Conservation (phyloP, 2,329 filamentous ascomycete species). For the Botryosphaeria dothidea region DNA sequence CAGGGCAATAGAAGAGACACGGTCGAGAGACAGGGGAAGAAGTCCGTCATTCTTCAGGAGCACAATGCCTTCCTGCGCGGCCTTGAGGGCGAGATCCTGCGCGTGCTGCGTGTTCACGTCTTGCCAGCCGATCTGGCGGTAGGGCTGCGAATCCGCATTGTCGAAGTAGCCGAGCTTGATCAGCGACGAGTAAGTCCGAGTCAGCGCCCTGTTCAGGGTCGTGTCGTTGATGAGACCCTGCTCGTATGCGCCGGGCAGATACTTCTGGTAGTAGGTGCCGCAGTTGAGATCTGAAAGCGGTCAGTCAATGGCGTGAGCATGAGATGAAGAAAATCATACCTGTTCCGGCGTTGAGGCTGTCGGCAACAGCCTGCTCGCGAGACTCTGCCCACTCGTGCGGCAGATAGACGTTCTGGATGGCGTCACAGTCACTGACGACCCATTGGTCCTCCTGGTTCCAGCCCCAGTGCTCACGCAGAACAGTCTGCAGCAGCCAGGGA, state of each 20-base stretch:
- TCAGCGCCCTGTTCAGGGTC: conserved; percentile 51
- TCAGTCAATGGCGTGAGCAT: neutral
- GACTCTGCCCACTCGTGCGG: conserved; percentile 47
- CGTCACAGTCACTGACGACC: conserved; percentile 66
- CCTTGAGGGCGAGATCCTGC: conserved; percentile 57
- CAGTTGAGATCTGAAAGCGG: conserved; percentile 49
- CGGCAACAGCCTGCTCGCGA: conserved; percentile 49
- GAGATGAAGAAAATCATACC: neutral
- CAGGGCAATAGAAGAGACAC: conserved; percentile 51
- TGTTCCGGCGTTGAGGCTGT: conserved; percentile 52
- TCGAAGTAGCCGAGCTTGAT: conserved; percentile 62
- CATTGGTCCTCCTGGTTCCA: conserved; percentile 64
- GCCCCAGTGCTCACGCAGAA: conserved; percentile 66
- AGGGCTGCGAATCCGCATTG: conserved; percentile 44
- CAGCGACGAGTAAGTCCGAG: conserved; percentile 54
- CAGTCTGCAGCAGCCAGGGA: conserved; percentile 61
- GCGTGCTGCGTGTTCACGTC: conserved; percentile 59
- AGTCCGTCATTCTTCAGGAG: conserved; percentile 56
- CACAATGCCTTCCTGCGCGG: conserved; percentile 49
- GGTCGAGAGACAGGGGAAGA: conserved; percentile 44
- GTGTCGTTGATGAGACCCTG: conserved; percentile 47
- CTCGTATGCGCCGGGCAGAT: conserved; percentile 46
- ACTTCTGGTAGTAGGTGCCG: conserved; percentile 50
- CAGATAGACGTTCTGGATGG: conserved; percentile 60
- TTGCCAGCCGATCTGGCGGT: conserved; percentile 54